Evolutionary conservation across 345 rosid species (phyloP).

Genomic region (Eucalyptus albens): DNA sequence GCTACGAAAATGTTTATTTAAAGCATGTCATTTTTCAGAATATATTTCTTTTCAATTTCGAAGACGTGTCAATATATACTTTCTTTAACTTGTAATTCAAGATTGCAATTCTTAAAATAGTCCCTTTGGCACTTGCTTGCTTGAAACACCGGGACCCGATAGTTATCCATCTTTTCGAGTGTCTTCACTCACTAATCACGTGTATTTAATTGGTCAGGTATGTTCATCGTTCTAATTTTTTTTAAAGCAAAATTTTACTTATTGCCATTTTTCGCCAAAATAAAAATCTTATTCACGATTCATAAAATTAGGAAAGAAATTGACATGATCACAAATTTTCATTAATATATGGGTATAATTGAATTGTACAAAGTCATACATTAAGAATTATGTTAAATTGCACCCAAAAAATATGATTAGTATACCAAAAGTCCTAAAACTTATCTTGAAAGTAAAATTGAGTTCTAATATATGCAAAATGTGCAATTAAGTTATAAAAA

Average conservation of each 20-base stretch:
- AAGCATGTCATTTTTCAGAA: not conserved
- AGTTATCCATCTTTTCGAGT: not conserved
- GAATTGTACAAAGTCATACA: not conserved
- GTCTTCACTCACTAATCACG: not conserved
- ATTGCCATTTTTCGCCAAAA: not conserved
- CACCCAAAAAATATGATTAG: not conserved
- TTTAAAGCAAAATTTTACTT: not conserved
- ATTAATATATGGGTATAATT: not conserved
- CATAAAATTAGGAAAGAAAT: not conserved
- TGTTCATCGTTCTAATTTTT: not conserved
- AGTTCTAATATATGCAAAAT: too few relatives aligned
- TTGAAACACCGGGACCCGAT: not conserved
- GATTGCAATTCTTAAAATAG: not conserved
- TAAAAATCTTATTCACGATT: not conserved
- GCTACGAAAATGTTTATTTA: not conserved
- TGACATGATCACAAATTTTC: not conserved
- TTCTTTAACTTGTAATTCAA: not conserved
- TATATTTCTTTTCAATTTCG: not conserved
- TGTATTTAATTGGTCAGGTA: not conserved
- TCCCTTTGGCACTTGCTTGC: not conserved
- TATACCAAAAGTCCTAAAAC: too few relatives aligned
- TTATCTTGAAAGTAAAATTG: fast-evolving
- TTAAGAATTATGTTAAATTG: not conserved
- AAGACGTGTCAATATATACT: not conserved
- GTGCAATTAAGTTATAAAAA: too few relatives aligned